Evolutionary conservation across 768 basidiomycete genomes (phyloP).

Genomic region (Mycena haematopus): DNA sequence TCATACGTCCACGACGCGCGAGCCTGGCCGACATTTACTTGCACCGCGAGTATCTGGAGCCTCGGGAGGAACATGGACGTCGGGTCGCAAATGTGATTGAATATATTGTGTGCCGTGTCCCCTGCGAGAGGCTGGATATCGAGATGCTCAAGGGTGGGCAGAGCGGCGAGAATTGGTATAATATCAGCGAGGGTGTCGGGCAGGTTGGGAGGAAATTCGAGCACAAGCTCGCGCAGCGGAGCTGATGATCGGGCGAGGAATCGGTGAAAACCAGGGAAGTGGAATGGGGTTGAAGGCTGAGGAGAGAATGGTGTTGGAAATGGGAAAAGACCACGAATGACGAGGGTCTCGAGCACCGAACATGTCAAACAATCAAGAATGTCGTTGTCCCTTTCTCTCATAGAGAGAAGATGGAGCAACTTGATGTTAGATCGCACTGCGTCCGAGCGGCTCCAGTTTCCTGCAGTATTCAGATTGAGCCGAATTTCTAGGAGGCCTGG

Average conservation of each 20-base stretch:
- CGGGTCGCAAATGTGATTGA: background rate
- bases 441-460: background rate
- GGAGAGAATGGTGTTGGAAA: background rate
- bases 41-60: slow-evolving; percentile 7
- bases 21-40: background rate
- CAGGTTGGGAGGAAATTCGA: background rate
- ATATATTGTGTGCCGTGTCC: slow-evolving; percentile 5
- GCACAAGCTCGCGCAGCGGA: slow-evolving; percentile 1
- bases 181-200: background rate
- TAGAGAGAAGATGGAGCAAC: background rate
- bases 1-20: slow-evolving; percentile 4
- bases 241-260: slow-evolving; percentile 10
- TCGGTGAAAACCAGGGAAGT: no score
- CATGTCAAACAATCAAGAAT: slow-evolving; percentile 7
- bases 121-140: background rate
- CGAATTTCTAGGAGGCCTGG: background rate
- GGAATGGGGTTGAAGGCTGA: background rate
- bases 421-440: slow-evolving; percentile 5
- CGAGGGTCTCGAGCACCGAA: slow-evolving; percentile 9
- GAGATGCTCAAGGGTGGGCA: slow-evolving; percentile 8
- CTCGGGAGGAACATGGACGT: slow-evolving; percentile 8
- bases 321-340: background rate
- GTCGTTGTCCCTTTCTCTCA: background rate
- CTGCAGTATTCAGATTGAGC: background rate
- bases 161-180: background rate